phyloP scores from a whole-genome alignment of 768 basidiomycete genomes.

The Sutorius australiensis region DNA sequence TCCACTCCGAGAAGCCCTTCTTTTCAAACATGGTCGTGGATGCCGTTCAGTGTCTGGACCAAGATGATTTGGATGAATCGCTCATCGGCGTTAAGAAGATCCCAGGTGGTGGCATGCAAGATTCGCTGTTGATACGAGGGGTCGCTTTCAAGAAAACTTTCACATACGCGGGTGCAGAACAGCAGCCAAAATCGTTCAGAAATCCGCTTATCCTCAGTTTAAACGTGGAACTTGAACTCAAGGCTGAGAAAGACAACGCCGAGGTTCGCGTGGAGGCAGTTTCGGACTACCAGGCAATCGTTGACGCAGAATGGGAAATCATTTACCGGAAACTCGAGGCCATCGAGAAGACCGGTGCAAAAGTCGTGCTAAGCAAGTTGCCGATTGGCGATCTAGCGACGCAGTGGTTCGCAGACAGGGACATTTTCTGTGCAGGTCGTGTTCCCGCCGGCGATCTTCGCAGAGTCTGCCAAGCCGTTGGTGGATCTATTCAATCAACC shows the following conservation, averaged over 20 bases:
- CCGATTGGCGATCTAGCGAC: conserved; percentile 98
- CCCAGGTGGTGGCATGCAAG: conserved; percentile 96
- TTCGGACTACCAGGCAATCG: conserved; percentile 97
- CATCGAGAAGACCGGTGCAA: conserved; percentile 93
- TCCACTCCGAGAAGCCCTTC: conserved; percentile 98
- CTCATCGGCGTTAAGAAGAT: conserved; percentile 98
- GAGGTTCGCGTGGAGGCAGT: conserved; percentile 97
- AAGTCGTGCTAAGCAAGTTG: conserved; percentile 95
- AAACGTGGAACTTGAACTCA: conserved; percentile 97
- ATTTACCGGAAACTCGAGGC: conserved; percentile 97
- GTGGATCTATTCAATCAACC: conserved; percentile 92
- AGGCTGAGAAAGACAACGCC: conserved; percentile 99
- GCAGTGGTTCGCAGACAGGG: conserved; percentile 98
- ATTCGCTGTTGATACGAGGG: conserved; percentile 83
- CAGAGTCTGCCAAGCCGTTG: conserved; percentile 92
- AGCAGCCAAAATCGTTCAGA: conserved; percentile 91
- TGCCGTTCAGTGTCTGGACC: conserved; percentile 89
- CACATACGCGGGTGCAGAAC: conserved; percentile 98
- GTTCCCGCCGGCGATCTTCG: conserved; percentile 87
- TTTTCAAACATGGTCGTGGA: conserved; percentile 99
- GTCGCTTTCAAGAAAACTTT: conserved; percentile 99
- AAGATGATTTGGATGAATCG: conserved; percentile 89
- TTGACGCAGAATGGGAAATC: conserved; percentile 99
- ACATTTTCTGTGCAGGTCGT: conserved; percentile 98
- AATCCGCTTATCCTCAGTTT: conserved; percentile 88